These are phyloP conservation scores for Pochonia chlamydosporia DNA, from an alignment of 2,329 filamentous ascomycete species.

Conservation along the genomic window DNA sequence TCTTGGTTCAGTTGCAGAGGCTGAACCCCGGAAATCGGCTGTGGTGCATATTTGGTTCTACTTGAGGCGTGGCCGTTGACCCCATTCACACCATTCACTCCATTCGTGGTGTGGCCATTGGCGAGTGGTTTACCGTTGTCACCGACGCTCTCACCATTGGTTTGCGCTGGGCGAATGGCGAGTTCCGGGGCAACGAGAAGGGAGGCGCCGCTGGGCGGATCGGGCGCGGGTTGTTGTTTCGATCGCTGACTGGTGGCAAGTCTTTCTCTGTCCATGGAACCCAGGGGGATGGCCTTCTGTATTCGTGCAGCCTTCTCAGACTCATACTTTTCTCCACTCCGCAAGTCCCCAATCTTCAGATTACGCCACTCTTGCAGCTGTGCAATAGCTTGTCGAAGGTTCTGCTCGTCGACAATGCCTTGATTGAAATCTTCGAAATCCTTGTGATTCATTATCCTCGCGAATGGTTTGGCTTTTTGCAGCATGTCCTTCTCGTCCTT, in stretches of 20 bases:
- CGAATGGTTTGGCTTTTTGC: conserved; percentile 93
- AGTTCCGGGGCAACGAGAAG: conserved; percentile 75
- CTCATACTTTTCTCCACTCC: conserved; percentile 88
- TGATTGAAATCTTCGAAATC: conserved; percentile 85
- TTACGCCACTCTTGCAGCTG: conserved; percentile 93
- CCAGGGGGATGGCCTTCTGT: conserved; percentile 65
- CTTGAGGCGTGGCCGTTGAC: conserved; percentile 27
- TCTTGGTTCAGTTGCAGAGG: conserved; percentile 68
- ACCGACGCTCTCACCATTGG: conserved; percentile 34
- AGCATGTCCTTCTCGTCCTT: conserved; percentile 91
- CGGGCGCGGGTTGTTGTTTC: conserved; percentile 60
- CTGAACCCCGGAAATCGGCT: conserved; percentile 54
- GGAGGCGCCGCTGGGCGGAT: conserved; percentile 69
- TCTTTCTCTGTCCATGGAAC: conserved; percentile 75
- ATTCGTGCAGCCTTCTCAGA: conserved; percentile 74
- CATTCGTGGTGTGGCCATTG: conserved; percentile 45
- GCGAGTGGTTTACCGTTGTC: conserved; percentile 47
- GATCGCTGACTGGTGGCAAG: conserved; percentile 66
- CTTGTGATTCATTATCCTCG: conserved; percentile 88
- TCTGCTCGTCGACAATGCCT: conserved; percentile 84
- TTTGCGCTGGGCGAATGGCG: conserved; percentile 48
- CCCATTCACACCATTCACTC: conserved; percentile 37
- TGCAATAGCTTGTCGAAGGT: conserved; percentile 79
- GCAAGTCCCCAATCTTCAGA: conserved; percentile 76
- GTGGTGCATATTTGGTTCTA: conserved; percentile 47